These are phyloP conservation scores for Dicorynia guianensis DNA, from an alignment of 306 rosid genomes.

Conservation along the genomic window DNA sequence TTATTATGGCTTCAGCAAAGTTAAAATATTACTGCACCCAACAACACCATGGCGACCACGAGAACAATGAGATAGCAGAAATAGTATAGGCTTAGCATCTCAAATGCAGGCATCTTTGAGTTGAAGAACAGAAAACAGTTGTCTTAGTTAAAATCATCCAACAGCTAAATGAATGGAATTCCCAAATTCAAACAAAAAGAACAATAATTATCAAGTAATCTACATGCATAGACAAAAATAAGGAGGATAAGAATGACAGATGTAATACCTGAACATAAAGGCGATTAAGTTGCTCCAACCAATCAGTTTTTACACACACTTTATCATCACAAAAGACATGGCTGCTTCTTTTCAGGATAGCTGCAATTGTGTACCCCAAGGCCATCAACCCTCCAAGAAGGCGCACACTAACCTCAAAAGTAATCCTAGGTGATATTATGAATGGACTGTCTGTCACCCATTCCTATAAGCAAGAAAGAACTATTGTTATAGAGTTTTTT, in stretches of 20 bases:
- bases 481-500: constrained; percentile 9
- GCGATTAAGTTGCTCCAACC: constrained; percentile 97
- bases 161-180: neutral
- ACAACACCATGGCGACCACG: neutral
- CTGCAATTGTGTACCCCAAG: constrained; percentile 93
- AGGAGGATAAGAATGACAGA: constrained; percentile 23
- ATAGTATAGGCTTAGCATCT: constrained; percentile 8
- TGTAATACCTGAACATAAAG: constrained; percentile 82
- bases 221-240: constrained; percentile 17
- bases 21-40: constrained; percentile 8
- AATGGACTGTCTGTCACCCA: constrained; percentile 98
- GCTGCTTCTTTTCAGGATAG: constrained; percentile 93
- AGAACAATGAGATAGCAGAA: neutral
- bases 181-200: neutral
- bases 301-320: constrained; percentile 85
- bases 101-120: constrained; percentile 11
- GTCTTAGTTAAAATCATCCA: neutral
- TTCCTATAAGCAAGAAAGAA: constrained; percentile 67
- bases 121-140: neutral
- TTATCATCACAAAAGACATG: constrained; percentile 80
- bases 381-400: constrained; percentile 99
- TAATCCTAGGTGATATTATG: constrained; percentile 97
- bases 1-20: neutral
- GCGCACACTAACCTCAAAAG: constrained; percentile 97
- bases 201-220: constrained; percentile 27